A percentile compares a stretch with the other conserved stretches of the same genome.
Conservation (phyloP, 2,329 filamentous ascomycete genomes). For the Cordyceps tenuipes region DNA sequence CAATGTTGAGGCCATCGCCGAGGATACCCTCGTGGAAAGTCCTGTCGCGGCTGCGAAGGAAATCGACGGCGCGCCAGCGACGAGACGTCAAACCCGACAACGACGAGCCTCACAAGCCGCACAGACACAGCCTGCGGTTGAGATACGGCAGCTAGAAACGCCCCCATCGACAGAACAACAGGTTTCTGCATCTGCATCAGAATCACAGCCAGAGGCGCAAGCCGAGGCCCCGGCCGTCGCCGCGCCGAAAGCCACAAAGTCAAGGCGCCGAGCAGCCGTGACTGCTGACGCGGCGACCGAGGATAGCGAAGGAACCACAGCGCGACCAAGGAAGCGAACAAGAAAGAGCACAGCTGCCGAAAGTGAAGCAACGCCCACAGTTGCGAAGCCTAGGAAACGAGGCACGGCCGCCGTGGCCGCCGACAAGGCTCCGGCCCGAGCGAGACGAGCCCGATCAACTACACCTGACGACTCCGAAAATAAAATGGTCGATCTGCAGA, state of each 20-base stretch:
- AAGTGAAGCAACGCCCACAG: not conserved
- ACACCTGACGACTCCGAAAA: constrained; percentile 58
- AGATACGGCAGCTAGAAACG: not conserved
- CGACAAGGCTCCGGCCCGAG: constrained; percentile 16
- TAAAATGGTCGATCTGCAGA: constrained; percentile 55
- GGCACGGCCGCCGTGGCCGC: constrained; percentile 10
- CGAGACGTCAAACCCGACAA: constrained; percentile 6
- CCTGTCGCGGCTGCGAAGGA: not conserved
- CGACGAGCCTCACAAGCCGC: constrained; percentile 7
- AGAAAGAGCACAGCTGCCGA: not conserved
- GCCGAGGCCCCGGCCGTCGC: not conserved
- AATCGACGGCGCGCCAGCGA: not conserved
- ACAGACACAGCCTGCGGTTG: not conserved
- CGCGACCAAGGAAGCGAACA: constrained; percentile 9
- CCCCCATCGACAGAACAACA: constrained; percentile 1
- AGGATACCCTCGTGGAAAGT: not conserved
- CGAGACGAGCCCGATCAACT: constrained; percentile 34
- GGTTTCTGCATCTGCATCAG: not conserved
- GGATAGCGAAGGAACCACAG: not conserved
- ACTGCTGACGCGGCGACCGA: not conserved
- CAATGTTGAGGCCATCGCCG: not conserved
- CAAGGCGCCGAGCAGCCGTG: constrained; percentile 1
- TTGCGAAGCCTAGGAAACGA: constrained; percentile 3
- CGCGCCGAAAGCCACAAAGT: not conserved
- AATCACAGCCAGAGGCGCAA: not conserved